Conservation (phyloP, 129 eudicot species). For the Calendula officinalis region DNA sequence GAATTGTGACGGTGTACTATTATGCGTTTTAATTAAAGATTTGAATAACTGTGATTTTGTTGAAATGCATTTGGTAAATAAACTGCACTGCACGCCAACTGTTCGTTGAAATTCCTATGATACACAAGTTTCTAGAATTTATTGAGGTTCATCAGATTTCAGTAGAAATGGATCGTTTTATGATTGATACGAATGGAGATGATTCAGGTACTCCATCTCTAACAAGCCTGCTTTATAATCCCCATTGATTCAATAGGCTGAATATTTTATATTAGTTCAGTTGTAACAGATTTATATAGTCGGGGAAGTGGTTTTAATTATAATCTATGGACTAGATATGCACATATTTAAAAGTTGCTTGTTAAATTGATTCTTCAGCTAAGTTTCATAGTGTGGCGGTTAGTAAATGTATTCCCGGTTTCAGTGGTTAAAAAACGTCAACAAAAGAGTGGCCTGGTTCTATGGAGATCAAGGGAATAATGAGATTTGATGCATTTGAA, state of each 20-base stretch:
- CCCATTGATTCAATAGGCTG: too few species aligned
- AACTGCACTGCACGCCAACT: background rate
- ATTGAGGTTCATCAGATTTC: background rate
- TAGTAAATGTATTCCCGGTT: background rate
- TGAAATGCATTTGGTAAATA: background rate
- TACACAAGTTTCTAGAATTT: background rate
- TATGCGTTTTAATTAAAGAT: background rate
- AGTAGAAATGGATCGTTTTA: slow-evolving; percentile 28
- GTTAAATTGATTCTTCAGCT: too few species aligned
- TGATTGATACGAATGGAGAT: slow-evolving; percentile 34
- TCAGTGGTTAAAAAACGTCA: slow-evolving; percentile 80
- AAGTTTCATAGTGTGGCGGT: too few species aligned
- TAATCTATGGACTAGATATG: too few species aligned
- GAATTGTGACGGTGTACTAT: slow-evolving; percentile 1
- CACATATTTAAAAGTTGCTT: too few species aligned
- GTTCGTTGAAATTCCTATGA: slow-evolving; percentile 22
- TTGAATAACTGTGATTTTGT: background rate
- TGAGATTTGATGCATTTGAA: slow-evolving; percentile 77
- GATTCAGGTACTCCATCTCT: too few species aligned
- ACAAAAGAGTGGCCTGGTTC: slow-evolving; percentile 75
- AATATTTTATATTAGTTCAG: too few species aligned
- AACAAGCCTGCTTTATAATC: slow-evolving; percentile 23
- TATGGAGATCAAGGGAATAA: slow-evolving; percentile 83
- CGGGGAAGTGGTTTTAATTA: too few species aligned
- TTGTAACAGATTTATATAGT: too few species aligned